A percentile compares a stretch with the other conserved stretches of the same genome.
These are phyloP conservation scores for Haemoproteus tartakovskyi DNA, from an alignment of 169 alveolate genomes.

Conservation along the genomic window DNA sequence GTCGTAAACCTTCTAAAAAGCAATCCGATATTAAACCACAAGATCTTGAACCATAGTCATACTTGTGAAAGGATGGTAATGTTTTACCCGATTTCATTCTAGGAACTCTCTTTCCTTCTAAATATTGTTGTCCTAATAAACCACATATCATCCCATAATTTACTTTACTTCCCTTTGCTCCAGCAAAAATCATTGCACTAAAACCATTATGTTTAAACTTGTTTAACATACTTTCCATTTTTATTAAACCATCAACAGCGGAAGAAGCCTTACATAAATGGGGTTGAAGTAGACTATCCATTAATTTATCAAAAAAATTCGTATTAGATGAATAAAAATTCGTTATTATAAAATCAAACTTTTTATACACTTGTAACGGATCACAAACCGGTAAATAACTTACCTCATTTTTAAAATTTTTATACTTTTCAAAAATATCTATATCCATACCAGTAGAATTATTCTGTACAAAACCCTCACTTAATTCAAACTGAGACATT, in stretches of 20 bases:
- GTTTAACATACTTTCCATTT: conserved; percentile 66
- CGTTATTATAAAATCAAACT: conserved; percentile 62
- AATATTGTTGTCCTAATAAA: conserved; percentile 99
- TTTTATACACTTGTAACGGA: conserved; percentile 64
- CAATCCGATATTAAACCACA: conserved; percentile 99
- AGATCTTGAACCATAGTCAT: conserved; percentile 99
- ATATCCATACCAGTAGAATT: no score
- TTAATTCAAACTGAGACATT: no score
- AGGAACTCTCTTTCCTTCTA: conserved; percentile 99
- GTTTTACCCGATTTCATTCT: conserved; percentile 97
- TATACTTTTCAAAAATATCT: not conserved
- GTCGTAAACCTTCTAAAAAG: conserved; percentile 94
- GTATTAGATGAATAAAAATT: conserved; percentile 66
- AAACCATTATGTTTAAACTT: conserved; percentile 95
- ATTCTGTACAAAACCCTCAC: no score
- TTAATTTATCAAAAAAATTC: conserved; percentile 32
- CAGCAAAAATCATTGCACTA: conserved; percentile 97
- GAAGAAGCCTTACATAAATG: conserved; percentile 72
- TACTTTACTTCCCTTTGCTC: conserved; percentile 95
- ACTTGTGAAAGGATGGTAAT: conserved; percentile 98
- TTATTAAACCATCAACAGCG: conserved; percentile 56
- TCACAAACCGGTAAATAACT: conserved; percentile 47
- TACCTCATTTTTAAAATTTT: conserved; percentile 39
- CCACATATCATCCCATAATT: conserved; percentile 98
- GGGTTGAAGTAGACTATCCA: conserved; percentile 72